A percentile compares a stretch with the other conserved stretches of the same genome.
Conservation (phyloP, 2,329 filamentous ascomycete genomes). For the Colletotrichum eleusines region DNA sequence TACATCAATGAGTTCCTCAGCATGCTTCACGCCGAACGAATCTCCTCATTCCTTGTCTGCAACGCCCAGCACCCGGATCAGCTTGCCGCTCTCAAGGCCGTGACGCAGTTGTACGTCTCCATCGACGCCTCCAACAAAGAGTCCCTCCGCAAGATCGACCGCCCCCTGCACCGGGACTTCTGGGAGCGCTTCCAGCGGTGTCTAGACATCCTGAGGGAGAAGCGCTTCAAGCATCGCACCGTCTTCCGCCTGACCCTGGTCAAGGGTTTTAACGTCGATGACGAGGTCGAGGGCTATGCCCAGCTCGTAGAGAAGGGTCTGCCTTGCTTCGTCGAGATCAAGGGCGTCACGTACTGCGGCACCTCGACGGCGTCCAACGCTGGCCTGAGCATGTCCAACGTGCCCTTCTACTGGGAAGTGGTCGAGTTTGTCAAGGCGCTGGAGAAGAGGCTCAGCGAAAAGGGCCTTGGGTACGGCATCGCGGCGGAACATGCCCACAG, state of each 20-base stretch:
- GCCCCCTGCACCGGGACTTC: conserved; percentile 94
- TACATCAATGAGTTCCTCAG: conserved; percentile 93
- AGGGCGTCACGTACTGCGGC: conserved; percentile 97
- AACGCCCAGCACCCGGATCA: conserved; percentile 97
- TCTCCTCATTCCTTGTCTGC: conserved; percentile 95
- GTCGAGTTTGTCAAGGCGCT: conserved; percentile 83
- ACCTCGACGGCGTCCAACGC: conserved; percentile 86
- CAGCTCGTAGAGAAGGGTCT: conserved; percentile 87
- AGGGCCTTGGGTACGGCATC: conserved; percentile 87
- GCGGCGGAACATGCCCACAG: conserved; percentile 95
- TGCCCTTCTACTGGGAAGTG: conserved; percentile 95
- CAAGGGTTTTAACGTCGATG: conserved; percentile 97
- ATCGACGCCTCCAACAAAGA: conserved; percentile 95
- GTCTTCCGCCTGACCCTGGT: conserved; percentile 96
- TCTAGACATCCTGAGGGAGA: conserved; percentile 87
- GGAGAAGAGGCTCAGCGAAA: conserved; percentile 73
- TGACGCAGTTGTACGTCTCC: conserved; percentile 96
- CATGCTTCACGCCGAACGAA: conserved; percentile 86
- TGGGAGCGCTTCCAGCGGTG: conserved; percentile 96
- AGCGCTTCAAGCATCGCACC: conserved; percentile 87
- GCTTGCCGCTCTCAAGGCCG: conserved; percentile 81
- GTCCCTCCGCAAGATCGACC: conserved; percentile 87
- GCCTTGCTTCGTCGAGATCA: conserved; percentile 94
- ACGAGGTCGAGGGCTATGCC: conserved; percentile 91
- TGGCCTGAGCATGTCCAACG: conserved; percentile 95